Base-by-base conservation (phyloP, 2,329 filamentous ascomycete species). In the Cercospora nicotianae region DNA sequence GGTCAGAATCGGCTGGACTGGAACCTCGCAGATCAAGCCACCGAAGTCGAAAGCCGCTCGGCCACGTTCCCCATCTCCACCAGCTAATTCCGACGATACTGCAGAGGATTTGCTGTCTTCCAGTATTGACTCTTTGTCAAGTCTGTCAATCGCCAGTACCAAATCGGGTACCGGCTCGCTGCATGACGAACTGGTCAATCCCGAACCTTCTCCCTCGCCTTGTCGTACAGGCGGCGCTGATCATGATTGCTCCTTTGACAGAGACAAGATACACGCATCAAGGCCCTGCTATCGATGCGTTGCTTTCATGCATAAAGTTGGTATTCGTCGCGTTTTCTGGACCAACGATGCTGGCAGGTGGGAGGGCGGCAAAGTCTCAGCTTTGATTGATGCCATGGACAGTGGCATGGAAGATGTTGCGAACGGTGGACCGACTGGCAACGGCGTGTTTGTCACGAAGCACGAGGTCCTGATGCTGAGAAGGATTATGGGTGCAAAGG, bases 261-360 rank as follows among this genome's bases (percentile, higher is more conserved):
- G 66, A 18, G 70, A 72, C 3, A 72, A 72, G 3, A 74, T 80
- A 13, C 75, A 77, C 30, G 77, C 80, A 6, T 86, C 83, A 5
- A 78, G 81, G 5, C 84, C 84, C 0, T 86, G 84, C 74, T 86
- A 87, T 72, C 79, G 83, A 3, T 87, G 84, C 71, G 80, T 86
- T 16, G 76, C 77, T 2, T 84, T 84, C 72, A 86, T 86, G 83
- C 77, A 84, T 66, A 80, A 80, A 3, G 82, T 82, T 1, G 84
- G 84, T 12, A 83, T 86, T 72, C 83, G 83, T 70, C 79, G 84
- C 12, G 83, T 85, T 0, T 85, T 85, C 72, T 86, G 83, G 84
- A 85, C 84, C 1, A 84, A 80, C 53, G 76, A 78, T 9, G 73
- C 76, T n/a, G 84, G 84, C 0, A 69, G 74, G 16, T 86, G 84